Conservation (phyloP, 1,139 yeast genomes). For the Suhomyces guaymorum region DNA sequence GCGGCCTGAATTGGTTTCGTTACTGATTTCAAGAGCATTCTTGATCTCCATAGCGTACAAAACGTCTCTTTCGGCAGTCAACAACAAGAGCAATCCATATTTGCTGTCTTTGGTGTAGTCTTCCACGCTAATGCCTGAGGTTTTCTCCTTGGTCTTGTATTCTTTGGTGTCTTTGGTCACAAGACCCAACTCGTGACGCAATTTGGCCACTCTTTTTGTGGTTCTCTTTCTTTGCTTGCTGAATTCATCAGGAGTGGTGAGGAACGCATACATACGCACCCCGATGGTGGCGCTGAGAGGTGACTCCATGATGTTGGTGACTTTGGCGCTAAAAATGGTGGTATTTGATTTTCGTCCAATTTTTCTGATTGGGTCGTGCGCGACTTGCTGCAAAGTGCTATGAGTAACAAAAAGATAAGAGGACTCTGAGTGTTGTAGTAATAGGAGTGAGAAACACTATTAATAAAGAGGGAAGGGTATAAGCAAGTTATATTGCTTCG, state of each 20-base stretch:
- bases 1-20: slow-evolving; percentile 37
- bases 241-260: slow-evolving; percentile 53
- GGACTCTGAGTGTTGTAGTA: too few relatives aligned
- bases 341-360: slow-evolving; percentile 1
- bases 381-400: neutral
- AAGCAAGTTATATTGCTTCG: too few relatives aligned
- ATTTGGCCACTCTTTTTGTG: slow-evolving; percentile 50
- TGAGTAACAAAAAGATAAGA: too few relatives aligned
- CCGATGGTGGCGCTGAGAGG: slow-evolving; percentile 50
- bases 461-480: too few relatives aligned
- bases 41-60: slow-evolving; percentile 68
- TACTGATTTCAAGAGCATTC: slow-evolving; percentile 55
- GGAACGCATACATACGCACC: slow-evolving; percentile 48
- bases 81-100: slow-evolving; percentile 51
- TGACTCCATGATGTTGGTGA: too few relatives aligned
- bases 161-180: slow-evolving; percentile 60
- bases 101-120: slow-evolving; percentile 48
- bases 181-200: slow-evolving; percentile 58
- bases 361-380: neutral
- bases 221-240: slow-evolving; percentile 49
- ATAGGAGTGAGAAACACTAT: too few relatives aligned
- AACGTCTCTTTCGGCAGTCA: slow-evolving; percentile 67
- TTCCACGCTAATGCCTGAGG: slow-evolving; percentile 42
- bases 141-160: slow-evolving; percentile 48
- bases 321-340: neutral